Base-by-base conservation (phyloP, 257 asterid species). In the Gardenia jasminoides region DNA sequence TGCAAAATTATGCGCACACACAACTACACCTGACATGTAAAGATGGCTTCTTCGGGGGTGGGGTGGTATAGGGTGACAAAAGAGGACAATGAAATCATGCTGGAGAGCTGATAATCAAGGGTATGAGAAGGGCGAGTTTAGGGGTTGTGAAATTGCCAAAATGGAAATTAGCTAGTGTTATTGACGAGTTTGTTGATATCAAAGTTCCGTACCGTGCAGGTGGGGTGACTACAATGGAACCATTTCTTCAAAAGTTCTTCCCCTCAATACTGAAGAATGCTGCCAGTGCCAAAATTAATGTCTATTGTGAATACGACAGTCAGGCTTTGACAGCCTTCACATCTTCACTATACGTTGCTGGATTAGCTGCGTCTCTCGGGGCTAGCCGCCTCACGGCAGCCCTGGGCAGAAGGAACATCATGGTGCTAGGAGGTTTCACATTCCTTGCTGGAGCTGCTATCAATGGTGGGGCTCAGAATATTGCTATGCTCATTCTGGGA, bases 201-300 rank as follows among this genome's bases (percentile, higher is more conserved):
- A n/a, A 9, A 6, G 33, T 15, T 33, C 28, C n/a, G 12, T 22
- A 7, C 8, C 5, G 33, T 75, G 36, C 44, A 79, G 82, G 82
- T 5, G 82, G 87, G 4, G 84, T 83, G 50, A 80, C 84, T 2
- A 76, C 84, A 74, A 77, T 83, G 84, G n/a, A 1, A 10, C 84
- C 82, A 72, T 76, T 83, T 66, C 84, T 80, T 20, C 28, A 80
- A 50, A 73, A 80, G 39, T 77, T 80, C 76, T 80, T 84, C 80
- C 87, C 78, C 10, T 77, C 80, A 20, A 31, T 77, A 26, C 50
- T 81, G 30, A 50, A 69, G 65, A 84, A 80, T 11, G 82, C 44
- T 13, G 67, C 65, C 0, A 39, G 5, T 59, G 65, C 80, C 10
- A 22, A 80, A 58, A 9, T 59, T 7, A 80, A 70, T 0, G 31